Conservation (phyloP, 768 basidiomycete species). For the Aureoboletus auriporus region DNA sequence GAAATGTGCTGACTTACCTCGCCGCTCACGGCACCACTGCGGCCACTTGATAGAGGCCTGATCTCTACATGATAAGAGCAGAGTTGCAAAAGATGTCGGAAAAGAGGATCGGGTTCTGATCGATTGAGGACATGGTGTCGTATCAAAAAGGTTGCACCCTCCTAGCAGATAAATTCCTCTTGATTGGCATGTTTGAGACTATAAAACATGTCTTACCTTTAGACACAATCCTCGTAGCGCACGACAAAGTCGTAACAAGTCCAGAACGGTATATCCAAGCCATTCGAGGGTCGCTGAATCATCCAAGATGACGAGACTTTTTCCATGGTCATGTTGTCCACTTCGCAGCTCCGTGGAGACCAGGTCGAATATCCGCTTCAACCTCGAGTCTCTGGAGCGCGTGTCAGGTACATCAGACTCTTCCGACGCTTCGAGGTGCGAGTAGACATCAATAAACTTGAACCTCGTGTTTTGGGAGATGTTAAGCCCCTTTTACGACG, state of each 20-base stretch:
- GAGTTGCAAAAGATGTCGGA: constrained; percentile 55
- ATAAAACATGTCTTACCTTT: constrained; percentile 38
- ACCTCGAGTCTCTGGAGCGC: constrained; percentile 2
- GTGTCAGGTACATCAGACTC: constrained; percentile 8
- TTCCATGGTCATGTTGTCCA: constrained; percentile 6
- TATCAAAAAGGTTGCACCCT: constrained; percentile 51
- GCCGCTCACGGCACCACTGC: constrained; percentile 75
- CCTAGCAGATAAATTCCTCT: constrained; percentile 31
- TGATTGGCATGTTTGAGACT: not conserved
- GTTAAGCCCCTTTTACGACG: constrained; percentile 29
- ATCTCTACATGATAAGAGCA: constrained; percentile 72
- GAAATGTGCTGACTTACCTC: constrained; percentile 43
- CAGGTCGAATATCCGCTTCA: constrained; percentile 37
- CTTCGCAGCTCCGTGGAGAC: constrained; percentile 27
- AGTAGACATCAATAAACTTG: constrained; percentile 50
- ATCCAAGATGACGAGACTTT: constrained; percentile 60
- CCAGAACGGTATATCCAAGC: constrained; percentile 54
- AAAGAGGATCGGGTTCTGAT: constrained; percentile 55
- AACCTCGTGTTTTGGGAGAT: constrained; percentile 38
- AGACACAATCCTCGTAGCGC: constrained; percentile 54
- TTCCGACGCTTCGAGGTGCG: constrained; percentile 29
- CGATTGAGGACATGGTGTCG: constrained; percentile 59
- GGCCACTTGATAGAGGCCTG: constrained; percentile 63
- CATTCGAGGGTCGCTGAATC: constrained; percentile 67
- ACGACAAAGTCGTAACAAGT: constrained; percentile 55